phyloP scores from a whole-genome alignment of 768 basidiomycete species.

The Pleurotus djamor region DNA sequence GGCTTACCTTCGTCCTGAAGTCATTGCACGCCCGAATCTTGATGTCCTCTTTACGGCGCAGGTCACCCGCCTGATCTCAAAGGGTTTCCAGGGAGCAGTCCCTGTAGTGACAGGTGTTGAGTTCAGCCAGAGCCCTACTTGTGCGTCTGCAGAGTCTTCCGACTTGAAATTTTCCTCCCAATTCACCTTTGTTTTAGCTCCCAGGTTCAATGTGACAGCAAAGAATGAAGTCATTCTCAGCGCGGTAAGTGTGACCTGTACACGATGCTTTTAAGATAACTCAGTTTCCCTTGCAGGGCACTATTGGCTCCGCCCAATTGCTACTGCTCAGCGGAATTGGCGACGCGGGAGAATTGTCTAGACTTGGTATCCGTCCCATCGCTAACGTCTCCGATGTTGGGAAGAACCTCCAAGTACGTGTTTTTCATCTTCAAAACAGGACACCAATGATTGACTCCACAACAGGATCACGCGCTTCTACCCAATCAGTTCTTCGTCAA shows the following conservation, averaged over 20 bases:
- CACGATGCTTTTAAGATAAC: not conserved
- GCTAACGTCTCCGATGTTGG: not conserved
- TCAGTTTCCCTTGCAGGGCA: not conserved
- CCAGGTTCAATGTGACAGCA: not conserved
- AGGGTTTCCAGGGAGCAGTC: not conserved
- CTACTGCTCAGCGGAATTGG: not conserved
- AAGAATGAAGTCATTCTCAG: not conserved
- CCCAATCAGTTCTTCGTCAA: conserved; percentile 16
- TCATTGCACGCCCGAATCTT: conserved; percentile 17
- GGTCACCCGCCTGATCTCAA: conserved; percentile 13
- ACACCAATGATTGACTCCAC: too few species aligned
- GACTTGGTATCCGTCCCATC: not conserved
- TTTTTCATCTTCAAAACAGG: not conserved
- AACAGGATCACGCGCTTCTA: not conserved
- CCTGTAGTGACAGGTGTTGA: conserved; percentile 9
- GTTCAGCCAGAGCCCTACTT: conserved; percentile 17
- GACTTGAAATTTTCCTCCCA: not conserved
- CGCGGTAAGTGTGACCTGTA: not conserved
- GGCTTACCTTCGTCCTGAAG: conserved; percentile 13
- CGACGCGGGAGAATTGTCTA: not conserved
- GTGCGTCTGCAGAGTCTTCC: not conserved
- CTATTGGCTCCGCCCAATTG: not conserved
- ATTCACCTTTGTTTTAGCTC: not conserved
- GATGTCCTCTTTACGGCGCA: conserved; percentile 17
- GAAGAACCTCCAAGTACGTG: not conserved